Base-by-base conservation (phyloP, 108 stramenopile species). In the Aureococcus anophagefferens region DNA sequence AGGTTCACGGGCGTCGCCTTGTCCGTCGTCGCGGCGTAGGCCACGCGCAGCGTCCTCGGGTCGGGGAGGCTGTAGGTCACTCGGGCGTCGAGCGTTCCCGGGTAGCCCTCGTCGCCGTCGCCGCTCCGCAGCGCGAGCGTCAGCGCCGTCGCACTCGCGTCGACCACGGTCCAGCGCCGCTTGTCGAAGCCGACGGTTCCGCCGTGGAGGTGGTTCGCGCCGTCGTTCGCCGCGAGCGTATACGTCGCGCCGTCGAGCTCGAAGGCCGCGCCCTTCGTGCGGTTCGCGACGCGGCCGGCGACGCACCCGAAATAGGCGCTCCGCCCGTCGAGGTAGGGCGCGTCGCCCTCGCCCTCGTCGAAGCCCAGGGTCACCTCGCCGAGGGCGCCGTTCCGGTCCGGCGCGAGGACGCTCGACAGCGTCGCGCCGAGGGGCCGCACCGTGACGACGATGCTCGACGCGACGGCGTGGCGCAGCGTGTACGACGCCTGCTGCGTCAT, bases 261-360 rank as follows among this genome's bases (percentile, higher is more conserved):
- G 44, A 92, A 90, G 66, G 73, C 66, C 35, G 89, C 91, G 35
- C 80, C 74, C 37, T 73, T 71, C 25, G 92, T 90, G 63, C 93
- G 81, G 83, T 94, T 94, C 7, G 90, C 90, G 65, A 90, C 90
- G 37, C 93, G 81, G 0, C 93, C 93, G 1, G 89, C 89, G 31
- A 89, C 84, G 18, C 68, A 76, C 11, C 87, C 83, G 64, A 89
- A 90, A 66, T 81, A 94, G 5, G 77, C 71, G 33, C 13, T 44
- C 40, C 13, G 5, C 13, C 72, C 72, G 62, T 64, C 29, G 11
- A 31, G 9, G 62, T 62, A 71, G 18, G 70, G 70, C 11, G 51
- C 30, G n/a, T n/a, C n/a, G n/a, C n/a, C n/a, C 59, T 63, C 28
- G 46, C 59, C 70, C 33, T 28, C 5, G 34, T 71, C 70, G 59